Conservation (phyloP, 2,329 filamentous ascomycete genomes). For the Periconia sp. region DNA sequence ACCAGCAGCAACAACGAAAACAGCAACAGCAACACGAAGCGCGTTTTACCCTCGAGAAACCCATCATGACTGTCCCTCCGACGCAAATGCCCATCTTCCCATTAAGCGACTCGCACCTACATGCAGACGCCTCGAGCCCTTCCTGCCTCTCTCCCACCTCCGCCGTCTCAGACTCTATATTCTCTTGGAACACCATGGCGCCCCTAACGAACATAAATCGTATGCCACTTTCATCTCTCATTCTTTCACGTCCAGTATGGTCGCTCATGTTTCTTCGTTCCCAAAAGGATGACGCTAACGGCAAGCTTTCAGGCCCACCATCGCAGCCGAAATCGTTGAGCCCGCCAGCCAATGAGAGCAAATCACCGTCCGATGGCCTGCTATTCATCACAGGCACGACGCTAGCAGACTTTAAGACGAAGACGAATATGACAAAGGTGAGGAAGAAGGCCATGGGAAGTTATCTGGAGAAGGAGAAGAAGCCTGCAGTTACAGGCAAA, state of each 20-base stretch:
- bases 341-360: constrained; percentile 10
- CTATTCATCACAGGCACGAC: constrained; percentile 41
- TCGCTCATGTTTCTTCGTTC: not conserved
- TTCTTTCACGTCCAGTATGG: too few species aligned
- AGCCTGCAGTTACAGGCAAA: constrained; percentile 12
- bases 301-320: constrained; percentile 12
- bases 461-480: constrained; percentile 33
- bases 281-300: not conserved
- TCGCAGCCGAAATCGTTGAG: constrained; percentile 5
- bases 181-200: constrained; percentile 30
- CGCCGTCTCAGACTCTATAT: constrained; percentile 24
- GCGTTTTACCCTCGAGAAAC: too few species aligned
- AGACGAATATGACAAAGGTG: constrained; percentile 38
- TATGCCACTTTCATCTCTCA: constrained; percentile 25
- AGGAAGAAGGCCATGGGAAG: constrained; percentile 45
- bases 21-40: too few species aligned
- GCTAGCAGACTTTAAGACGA: constrained; percentile 39
- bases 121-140: constrained; percentile 7
- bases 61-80: constrained; percentile 29
- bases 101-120: constrained; percentile 22
- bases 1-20: too few species aligned
- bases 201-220: constrained; percentile 26
- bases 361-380: constrained; percentile 15
- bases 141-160: constrained; percentile 29
- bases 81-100: constrained; percentile 31